Percentiles rank a stretch among this genome's conserved stretches.
phyloP scores from a whole-genome alignment of 176 grass and related monocot species.

The Oryza rufipogon region DNA sequence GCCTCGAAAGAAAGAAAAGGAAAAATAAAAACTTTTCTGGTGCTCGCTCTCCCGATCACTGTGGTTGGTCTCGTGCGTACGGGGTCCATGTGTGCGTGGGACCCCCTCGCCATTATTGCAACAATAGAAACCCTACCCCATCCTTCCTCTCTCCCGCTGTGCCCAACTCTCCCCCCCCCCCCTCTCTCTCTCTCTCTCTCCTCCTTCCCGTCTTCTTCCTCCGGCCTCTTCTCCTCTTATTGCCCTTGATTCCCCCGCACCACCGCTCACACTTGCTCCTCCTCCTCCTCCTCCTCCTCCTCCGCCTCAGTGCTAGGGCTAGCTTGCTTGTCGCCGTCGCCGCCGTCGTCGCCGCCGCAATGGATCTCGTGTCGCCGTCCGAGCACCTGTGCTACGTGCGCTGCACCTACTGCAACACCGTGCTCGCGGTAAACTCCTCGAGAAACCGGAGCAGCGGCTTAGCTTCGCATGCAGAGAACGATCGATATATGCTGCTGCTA shows the following conservation, averaged over 20 bases:
- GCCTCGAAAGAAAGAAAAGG: not conserved
- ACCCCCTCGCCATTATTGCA: slow-evolving; percentile 70
- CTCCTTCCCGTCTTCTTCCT: not conserved
- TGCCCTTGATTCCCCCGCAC: slow-evolving; percentile 12
- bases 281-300: not conserved
- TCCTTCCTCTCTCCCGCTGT: slow-evolving; percentile 53
- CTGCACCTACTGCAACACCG: slow-evolving; percentile 93
- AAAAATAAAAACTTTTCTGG: slow-evolving; percentile 36
- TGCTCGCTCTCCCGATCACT: not conserved
- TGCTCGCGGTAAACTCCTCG: slow-evolving; percentile 92
- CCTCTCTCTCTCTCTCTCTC: not conserved
- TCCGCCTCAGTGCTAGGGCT: not conserved
- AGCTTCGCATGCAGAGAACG: not conserved
- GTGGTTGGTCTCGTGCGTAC: slow-evolving; percentile 59
- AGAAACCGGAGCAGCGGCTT: slow-evolving; percentile 27
- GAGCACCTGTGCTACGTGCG: slow-evolving; percentile 89
- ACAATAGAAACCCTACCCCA: slow-evolving; percentile 86
- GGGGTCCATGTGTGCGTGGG: slow-evolving; percentile 46
- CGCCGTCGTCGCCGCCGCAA: slow-evolving; percentile 33
- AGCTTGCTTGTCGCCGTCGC: not conserved
- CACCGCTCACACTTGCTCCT: not conserved
- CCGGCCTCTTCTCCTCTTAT: slow-evolving; percentile 22
- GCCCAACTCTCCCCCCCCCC: slow-evolving; percentile 11
- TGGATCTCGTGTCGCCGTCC: slow-evolving; percentile 79
- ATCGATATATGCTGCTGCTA: not conserved